Percentiles rank a stretch among this genome's conserved stretches.
Conservation (phyloP, 2,329 filamentous ascomycete species). For the Colletotrichum sp. region DNA sequence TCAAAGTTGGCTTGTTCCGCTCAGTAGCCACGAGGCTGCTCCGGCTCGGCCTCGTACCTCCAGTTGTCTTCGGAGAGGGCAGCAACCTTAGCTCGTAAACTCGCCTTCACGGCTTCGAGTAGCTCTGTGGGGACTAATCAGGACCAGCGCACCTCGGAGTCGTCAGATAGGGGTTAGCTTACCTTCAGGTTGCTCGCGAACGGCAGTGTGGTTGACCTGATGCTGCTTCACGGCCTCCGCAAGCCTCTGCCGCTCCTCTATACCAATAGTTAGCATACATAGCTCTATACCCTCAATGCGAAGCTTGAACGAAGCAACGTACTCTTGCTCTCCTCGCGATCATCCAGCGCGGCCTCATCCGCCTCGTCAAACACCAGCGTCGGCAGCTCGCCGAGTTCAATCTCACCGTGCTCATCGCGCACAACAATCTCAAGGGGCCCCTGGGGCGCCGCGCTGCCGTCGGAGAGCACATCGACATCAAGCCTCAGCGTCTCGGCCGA, state of each 20-base stretch:
- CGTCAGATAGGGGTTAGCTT: neutral
- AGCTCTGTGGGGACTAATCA: constrained; percentile 58
- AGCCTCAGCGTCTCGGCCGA: constrained; percentile 54
- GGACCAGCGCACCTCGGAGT: neutral
- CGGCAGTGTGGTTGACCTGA: constrained; percentile 57
- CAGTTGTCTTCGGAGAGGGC: constrained; percentile 83
- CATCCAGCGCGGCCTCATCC: constrained; percentile 61
- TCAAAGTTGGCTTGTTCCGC: neutral
- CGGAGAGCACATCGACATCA: constrained; percentile 49
- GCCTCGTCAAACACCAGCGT: constrained; percentile 58
- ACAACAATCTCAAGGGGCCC: constrained; percentile 61
- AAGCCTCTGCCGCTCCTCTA: constrained; percentile 65
- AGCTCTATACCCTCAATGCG: constrained; percentile 16
- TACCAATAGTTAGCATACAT: constrained; percentile 26
- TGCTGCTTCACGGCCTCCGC: constrained; percentile 68
- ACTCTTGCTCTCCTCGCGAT: constrained; percentile 62
- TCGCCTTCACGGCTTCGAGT: constrained; percentile 71
- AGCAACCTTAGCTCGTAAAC: constrained; percentile 73
- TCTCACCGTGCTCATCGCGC: constrained; percentile 66
- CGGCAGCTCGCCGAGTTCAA: constrained; percentile 63
- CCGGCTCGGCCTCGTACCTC: constrained; percentile 80
- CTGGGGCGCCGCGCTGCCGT: constrained; percentile 23
- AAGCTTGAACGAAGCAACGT: constrained; percentile 26
- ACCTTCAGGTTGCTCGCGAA: constrained; percentile 62
- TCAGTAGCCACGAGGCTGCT: constrained; percentile 47